A percentile compares a stretch with the other conserved stretches of the same genome.
These are phyloP conservation scores for Amaranthus cruentus DNA, from an alignment of 148 eudicot species.

Conservation along the genomic window DNA sequence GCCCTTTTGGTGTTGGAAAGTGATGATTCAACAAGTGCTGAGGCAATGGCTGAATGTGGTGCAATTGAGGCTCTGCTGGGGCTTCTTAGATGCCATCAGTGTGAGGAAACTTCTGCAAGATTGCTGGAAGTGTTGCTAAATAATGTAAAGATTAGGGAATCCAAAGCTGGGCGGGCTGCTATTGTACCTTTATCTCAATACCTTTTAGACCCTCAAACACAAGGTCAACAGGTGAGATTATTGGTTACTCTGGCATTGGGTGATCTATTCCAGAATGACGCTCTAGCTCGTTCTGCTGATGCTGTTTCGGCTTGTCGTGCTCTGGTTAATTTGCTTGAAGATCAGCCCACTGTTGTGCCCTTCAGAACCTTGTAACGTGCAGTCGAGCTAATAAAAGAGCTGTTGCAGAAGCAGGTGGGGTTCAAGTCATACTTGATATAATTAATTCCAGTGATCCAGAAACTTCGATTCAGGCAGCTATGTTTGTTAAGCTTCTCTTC, in stretches of 20 bases:
- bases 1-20: slow-evolving; percentile 94
- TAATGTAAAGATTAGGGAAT: slow-evolving; percentile 88
- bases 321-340: slow-evolving; percentile 87
- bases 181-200: slow-evolving; percentile 90
- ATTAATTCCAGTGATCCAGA: slow-evolving; percentile 93
- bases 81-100: slow-evolving; percentile 83
- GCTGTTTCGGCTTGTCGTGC: slow-evolving; percentile 97
- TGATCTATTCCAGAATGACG: slow-evolving; percentile 90
- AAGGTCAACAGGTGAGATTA: slow-evolving; percentile 92
- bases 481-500: slow-evolving; percentile 87
- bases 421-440: slow-evolving; percentile 87
- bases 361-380: slow-evolving; percentile 91
- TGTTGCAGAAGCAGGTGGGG: slow-evolving; percentile 98
- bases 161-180: slow-evolving; percentile 75
- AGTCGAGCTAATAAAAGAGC: slow-evolving; percentile 96
- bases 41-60: slow-evolving; percentile 97
- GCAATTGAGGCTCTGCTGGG: slow-evolving; percentile 96
- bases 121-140: slow-evolving; percentile 82
- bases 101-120: slow-evolving; percentile 90
- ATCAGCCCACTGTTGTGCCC: slow-evolving; percentile 94
- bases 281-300: slow-evolving; percentile 85
- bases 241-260: slow-evolving; percentile 93
- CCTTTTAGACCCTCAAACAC: slow-evolving; percentile 97
- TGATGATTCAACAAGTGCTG: slow-evolving; percentile 87
- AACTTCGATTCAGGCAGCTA: slow-evolving; percentile 91